These are phyloP conservation scores for Stylosanthes scabra DNA, from an alignment of 331 rosid genomes.

Conservation along the genomic window DNA sequence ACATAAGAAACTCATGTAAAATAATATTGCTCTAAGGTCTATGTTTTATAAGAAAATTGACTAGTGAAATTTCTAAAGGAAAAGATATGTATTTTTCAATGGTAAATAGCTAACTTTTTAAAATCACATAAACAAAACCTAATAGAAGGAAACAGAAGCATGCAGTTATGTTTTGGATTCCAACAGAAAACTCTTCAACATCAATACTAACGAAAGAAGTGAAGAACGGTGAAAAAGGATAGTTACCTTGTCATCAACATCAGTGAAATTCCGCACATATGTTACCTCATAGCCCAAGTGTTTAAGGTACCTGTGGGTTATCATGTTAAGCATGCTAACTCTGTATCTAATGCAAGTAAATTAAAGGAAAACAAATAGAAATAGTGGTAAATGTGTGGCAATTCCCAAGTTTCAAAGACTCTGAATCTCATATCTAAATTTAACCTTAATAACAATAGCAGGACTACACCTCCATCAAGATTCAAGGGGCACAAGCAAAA, in stretches of 20 bases:
- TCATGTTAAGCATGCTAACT: conserved; percentile 22
- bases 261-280: conserved; percentile 93
- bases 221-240: conserved; percentile 2
- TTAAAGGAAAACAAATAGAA: not conserved
- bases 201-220: not conserved
- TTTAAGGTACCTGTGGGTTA: conserved; percentile 68
- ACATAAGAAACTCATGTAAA: conserved; percentile 22
- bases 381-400: not conserved
- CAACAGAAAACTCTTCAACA: not conserved
- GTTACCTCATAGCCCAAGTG: conserved; percentile 85
- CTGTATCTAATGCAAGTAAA: not conserved
- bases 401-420: not conserved
- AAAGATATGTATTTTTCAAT: not conserved
- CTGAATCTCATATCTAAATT: not conserved
- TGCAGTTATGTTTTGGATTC: conserved; percentile 1
- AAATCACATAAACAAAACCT: conserved; percentile 7
- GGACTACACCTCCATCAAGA: not conserved
- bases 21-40: conserved; percentile 4
- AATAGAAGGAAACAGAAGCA: not conserved
- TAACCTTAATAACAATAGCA: conserved; percentile 8
- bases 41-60: conserved; percentile 28
- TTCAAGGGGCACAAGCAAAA: not conserved
- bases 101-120: not conserved
- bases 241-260: conserved; percentile 96
- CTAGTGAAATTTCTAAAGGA: conserved; percentile 24